Percentiles rank a stretch among this genome's conserved stretches.
phyloP scores from a whole-genome alignment of 768 basidiomycete genomes.

The Candolleomyces eurysporus region DNA sequence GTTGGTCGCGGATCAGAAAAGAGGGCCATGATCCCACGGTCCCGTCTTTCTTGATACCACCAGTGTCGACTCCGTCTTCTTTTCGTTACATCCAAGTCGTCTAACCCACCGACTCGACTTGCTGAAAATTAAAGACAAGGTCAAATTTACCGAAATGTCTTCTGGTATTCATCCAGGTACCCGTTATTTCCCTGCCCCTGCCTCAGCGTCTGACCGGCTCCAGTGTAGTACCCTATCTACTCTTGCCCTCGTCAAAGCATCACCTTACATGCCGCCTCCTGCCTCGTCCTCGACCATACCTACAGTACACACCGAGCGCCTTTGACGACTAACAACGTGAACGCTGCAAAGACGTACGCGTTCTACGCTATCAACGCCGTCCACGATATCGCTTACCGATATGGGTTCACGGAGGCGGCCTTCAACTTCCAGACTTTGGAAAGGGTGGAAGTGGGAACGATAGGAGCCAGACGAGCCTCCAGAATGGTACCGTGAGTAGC shows the following conservation, averaged over 20 bases:
- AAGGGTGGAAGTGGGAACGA: constrained; percentile 52
- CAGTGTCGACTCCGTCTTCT: too few relatives aligned
- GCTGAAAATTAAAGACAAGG: too few relatives aligned
- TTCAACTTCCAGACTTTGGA: constrained; percentile 54
- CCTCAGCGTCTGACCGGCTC: too few relatives aligned
- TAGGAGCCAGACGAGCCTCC: constrained; percentile 47
- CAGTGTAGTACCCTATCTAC: too few relatives aligned
- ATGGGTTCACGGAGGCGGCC: constrained; percentile 52
- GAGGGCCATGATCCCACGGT: too few relatives aligned
- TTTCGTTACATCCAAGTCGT: too few relatives aligned
- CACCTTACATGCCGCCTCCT: constrained; percentile 33
- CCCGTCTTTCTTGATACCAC: too few relatives aligned
- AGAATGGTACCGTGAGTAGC: constrained; percentile 33
- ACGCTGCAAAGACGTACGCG: constrained; percentile 46
- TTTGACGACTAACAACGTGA: constrained; percentile 37
- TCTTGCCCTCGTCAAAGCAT: constrained; percentile 8
- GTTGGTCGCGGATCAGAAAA: too few relatives aligned
- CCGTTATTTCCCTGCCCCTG: too few relatives aligned
- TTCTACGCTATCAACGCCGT: constrained; percentile 57
- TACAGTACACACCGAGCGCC: constrained; percentile 30
- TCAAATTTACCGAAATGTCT: too few relatives aligned
- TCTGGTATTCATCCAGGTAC: too few relatives aligned
- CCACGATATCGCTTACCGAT: constrained; percentile 39
- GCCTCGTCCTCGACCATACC: constrained; percentile 34
- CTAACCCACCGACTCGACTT: too few relatives aligned